These are phyloP conservation scores for Rehmannia glutinosa DNA, from an alignment of 257 asterid genomes.

Conservation along the genomic window DNA sequence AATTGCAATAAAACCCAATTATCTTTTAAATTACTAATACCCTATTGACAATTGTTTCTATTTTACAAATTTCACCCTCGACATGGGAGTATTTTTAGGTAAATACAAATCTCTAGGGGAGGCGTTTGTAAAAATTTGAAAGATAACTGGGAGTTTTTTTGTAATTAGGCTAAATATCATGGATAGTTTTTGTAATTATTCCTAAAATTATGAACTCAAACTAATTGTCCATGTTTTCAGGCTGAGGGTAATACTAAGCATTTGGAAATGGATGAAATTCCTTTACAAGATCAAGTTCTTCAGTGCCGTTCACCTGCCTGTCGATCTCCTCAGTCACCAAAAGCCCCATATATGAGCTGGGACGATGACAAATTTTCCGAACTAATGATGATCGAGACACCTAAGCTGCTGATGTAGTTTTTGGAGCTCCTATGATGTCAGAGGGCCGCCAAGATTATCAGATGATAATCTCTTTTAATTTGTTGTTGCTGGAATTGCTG, in stretches of 20 bases:
- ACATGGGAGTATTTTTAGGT: too few species aligned
- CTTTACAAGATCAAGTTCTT: conserved; percentile 26
- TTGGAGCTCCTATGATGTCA: background rate
- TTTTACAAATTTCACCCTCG: too few species aligned
- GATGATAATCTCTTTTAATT: conserved; percentile 22
- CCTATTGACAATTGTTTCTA: too few species aligned
- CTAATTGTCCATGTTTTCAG: background rate
- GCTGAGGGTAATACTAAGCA: conserved; percentile 20
- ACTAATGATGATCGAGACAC: conserved; percentile 39
- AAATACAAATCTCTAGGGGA: too few species aligned
- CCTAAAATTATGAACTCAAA: background rate
- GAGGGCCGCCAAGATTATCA: conserved; percentile 20
- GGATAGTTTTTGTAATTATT: too few species aligned
- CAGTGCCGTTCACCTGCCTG: conserved; percentile 36
- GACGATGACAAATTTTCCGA: conserved; percentile 34
- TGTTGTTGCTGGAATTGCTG: too few species aligned
- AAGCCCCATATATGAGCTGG: conserved; percentile 36
- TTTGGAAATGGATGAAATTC: conserved; percentile 49
- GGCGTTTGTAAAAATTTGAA: too few species aligned
- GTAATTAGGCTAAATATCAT: too few species aligned
- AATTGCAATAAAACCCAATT: too few species aligned
- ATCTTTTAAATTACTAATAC: too few species aligned
- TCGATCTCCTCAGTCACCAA: conserved; percentile 53
- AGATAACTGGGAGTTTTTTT: too few species aligned
- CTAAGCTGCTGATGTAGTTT: conserved; percentile 17